Evolutionary conservation across 192 early-diverging fungal species (phyloP).

Genomic region (Backusella liffmaniae): DNA sequence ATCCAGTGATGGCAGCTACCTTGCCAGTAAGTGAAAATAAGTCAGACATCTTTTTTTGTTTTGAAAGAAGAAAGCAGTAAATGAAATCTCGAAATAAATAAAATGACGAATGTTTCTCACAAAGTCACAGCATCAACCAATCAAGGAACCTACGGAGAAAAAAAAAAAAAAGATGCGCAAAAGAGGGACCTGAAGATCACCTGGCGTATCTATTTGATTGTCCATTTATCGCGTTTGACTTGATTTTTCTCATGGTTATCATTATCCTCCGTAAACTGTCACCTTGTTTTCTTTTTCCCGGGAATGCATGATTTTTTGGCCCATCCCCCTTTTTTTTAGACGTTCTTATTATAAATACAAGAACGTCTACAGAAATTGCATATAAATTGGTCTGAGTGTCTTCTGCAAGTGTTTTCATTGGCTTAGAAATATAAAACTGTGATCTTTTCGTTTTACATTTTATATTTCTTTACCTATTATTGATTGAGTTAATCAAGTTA

Average conservation of each 20-base stretch:
- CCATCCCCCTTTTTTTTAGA: neutral
- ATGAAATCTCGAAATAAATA: neutral
- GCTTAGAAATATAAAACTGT: too few relatives aligned
- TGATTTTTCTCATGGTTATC: neutral
- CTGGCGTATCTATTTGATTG: neutral
- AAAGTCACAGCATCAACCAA: neutral
- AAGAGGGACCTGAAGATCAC: neutral
- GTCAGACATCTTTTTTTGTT: neutral
- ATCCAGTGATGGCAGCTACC: conserved; percentile 21
- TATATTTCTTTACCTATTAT: too few relatives aligned
- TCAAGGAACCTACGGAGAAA: neutral
- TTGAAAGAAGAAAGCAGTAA: neutral
- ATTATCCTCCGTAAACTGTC: neutral
- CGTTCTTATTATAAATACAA: too few relatives aligned
- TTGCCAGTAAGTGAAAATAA: conserved; percentile 25
- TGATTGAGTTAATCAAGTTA: too few relatives aligned
- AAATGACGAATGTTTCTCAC: neutral
- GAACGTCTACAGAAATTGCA: too few relatives aligned
- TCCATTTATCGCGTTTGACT: neutral
- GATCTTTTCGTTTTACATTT: too few relatives aligned
- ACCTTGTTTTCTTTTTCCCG: too few relatives aligned
- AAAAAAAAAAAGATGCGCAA: too few relatives aligned
- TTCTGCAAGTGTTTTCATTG: too few relatives aligned
- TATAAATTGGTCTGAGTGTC: too few relatives aligned
- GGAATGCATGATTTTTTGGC: neutral